phyloP scores from a whole-genome alignment of 2,329 filamentous ascomycete genomes.

The Calonectria ilicicola region DNA sequence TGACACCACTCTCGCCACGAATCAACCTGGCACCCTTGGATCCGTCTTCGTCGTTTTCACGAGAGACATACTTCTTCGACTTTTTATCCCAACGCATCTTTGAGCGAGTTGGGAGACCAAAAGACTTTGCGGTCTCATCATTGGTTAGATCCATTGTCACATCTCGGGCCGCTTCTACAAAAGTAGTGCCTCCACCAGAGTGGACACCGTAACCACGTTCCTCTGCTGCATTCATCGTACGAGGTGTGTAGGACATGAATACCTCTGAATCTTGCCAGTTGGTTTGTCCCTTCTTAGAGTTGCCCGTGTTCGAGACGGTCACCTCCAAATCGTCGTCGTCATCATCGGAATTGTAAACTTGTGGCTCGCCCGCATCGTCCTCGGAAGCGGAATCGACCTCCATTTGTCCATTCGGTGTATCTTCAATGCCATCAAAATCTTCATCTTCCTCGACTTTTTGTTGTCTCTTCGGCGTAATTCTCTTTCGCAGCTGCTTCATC shows the following conservation, averaged over 20 bases:
- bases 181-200: slow-evolving; percentile 80
- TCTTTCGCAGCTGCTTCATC: slow-evolving; percentile 78
- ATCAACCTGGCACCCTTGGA: slow-evolving; percentile 80
- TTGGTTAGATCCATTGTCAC: slow-evolving; percentile 93
- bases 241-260: slow-evolving; percentile 96
- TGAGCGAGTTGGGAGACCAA: slow-evolving; percentile 80
- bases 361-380: slow-evolving; percentile 53
- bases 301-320: slow-evolving; percentile 72
- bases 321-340: slow-evolving; percentile 75
- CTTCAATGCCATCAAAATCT: slow-evolving; percentile 46
- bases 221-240: slow-evolving; percentile 83
- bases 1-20: slow-evolving; percentile 90
- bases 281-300: slow-evolving; percentile 65
- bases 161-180: slow-evolving; percentile 87
- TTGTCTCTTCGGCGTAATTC: slow-evolving; percentile 70
- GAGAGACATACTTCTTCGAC: slow-evolving; percentile 91
- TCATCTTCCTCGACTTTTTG: slow-evolving; percentile 57
- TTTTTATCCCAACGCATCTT: slow-evolving; percentile 98
- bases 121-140: slow-evolving; percentile 84
- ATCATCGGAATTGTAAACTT: slow-evolving; percentile 60
- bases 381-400: slow-evolving; percentile 38
- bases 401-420: slow-evolving; percentile 50
- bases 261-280: slow-evolving; percentile 87
- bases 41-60: slow-evolving; percentile 94
- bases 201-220: slow-evolving; percentile 95